phyloP scores from a whole-genome alignment of 2,329 filamentous ascomycete genomes.

The Colletotrichum magnum region DNA sequence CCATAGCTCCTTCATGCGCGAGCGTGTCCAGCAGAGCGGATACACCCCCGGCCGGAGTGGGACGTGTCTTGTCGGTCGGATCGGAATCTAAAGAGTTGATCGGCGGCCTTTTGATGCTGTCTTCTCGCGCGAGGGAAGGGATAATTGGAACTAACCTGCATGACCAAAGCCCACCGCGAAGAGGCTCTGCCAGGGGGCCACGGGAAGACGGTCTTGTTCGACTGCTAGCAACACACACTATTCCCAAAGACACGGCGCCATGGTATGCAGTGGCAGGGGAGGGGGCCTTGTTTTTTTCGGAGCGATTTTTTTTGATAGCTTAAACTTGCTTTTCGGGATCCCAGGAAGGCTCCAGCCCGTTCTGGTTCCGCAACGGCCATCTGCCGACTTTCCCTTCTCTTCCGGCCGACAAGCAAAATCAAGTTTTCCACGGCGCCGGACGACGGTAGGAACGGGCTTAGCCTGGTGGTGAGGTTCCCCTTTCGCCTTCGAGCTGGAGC shows the following conservation, averaged over 20 bases:
- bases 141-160: neutral
- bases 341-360: neutral
- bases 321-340: conserved; percentile 6
- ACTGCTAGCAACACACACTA: conserved; percentile 3
- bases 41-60: conserved; percentile 25
- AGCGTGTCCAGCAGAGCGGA: conserved; percentile 20
- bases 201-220: conserved; percentile 3
- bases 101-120: conserved; percentile 17
- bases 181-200: conserved; percentile 33
- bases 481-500: conserved; percentile 15
- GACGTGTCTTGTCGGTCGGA: conserved; percentile 17
- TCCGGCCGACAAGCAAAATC: conserved; percentile 1
- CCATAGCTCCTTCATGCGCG: conserved; percentile 3
- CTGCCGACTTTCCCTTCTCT: conserved; percentile 1
- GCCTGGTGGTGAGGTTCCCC: conserved; percentile 15
- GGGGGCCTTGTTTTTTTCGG: neutral
- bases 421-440: conserved; percentile 26
- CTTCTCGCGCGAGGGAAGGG: conserved; percentile 1
- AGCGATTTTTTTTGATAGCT: neutral
- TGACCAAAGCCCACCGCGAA: neutral
- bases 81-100: conserved; percentile 32
- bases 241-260: neutral
- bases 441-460: conserved; percentile 6
- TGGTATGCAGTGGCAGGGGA: too few relatives aligned
- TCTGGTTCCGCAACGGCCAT: neutral